Conservation (phyloP, 345 rosid genomes). For the Eucalyptus regnans region DNA sequence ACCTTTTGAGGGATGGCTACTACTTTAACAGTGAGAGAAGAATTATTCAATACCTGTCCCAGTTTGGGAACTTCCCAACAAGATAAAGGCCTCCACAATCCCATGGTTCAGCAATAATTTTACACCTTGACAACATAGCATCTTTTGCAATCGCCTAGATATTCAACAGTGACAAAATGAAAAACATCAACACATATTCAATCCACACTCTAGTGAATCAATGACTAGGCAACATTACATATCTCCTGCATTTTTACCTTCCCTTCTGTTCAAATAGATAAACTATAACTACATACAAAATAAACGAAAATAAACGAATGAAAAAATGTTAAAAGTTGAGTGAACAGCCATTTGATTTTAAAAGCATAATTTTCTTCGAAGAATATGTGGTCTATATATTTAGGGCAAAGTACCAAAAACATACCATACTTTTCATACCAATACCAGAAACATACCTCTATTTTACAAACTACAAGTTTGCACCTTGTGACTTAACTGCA, state of each 20-base stretch:
- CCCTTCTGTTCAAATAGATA: not conserved
- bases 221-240: not conserved
- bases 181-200: not conserved
- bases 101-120: conserved; percentile 95
- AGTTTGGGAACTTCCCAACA: conserved; percentile 88
- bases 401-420: not conserved
- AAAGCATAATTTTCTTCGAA: not conserved
- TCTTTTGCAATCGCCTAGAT: conserved; percentile 86
- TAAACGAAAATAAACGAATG: not conserved
- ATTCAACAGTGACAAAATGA: not conserved
- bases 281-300: not conserved
- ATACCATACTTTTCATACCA: not conserved
- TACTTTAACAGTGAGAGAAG: not conserved
- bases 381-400: not conserved
- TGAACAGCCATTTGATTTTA: not conserved
- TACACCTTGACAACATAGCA: conserved; percentile 67
- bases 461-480: not conserved
- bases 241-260: not conserved
- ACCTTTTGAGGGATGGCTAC: not conserved
- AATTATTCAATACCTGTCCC: conserved; percentile 62
- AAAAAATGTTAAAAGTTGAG: not conserved
- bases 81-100: conserved; percentile 96
- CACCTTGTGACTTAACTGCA: not conserved
- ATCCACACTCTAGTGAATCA: not conserved
- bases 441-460: not conserved